Evolutionary conservation across 805 yeast species (phyloP), one percentile per base, ranked within the genome.

Genomic region (Candida chilensis): DNA sequence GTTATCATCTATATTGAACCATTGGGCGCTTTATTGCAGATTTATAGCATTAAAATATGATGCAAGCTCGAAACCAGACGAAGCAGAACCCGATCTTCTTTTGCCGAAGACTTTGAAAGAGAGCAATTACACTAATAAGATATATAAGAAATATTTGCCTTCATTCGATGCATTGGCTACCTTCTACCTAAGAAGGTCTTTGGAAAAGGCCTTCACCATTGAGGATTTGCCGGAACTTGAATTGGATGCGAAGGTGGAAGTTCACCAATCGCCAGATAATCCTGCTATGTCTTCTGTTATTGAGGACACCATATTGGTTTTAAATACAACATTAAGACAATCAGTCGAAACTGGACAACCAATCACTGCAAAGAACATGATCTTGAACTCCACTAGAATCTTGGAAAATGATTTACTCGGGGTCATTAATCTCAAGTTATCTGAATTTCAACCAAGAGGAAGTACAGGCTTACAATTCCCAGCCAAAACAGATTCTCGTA

Each of bases 21-120:
- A 86, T 37, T 90, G 97, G 97, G 64, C 83, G 13, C 64, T 80
- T 58, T 85, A 84, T 48, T 66, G 80, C 34, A 73, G 74, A 43
- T 87, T 86, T 42, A 67, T 83, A 41, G 70, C 81, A 1, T 67
- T 72, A 13, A 72, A 80, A 35, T 85, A 88, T 77, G 67, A 66
- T 12, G n/a, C 12, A 26, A 7, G 12, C 10, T 26, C n/a, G 13
- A 8, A 10, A 14, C 13, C 18, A 8, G 18, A 19, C 20, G 27
- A 32, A 10, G 16, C 30, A 14, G 39, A 48, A 4, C 46, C 39
- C 3, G 49, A 39, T 11, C 44, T 62, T 13, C 46, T 53, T 16
- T 50, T 68, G 24, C 86, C 87, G 3, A 47, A 57, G 20, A 64
- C 83, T 11, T 56, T 84, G 3, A 33, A 58, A 4, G 57, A 64